Percentiles rank a stretch among this genome's conserved stretches.
Evolutionary conservation across 2,329 filamentous ascomycete genomes (phyloP).

Genomic region (Neodidymelliopsis sp.): DNA sequence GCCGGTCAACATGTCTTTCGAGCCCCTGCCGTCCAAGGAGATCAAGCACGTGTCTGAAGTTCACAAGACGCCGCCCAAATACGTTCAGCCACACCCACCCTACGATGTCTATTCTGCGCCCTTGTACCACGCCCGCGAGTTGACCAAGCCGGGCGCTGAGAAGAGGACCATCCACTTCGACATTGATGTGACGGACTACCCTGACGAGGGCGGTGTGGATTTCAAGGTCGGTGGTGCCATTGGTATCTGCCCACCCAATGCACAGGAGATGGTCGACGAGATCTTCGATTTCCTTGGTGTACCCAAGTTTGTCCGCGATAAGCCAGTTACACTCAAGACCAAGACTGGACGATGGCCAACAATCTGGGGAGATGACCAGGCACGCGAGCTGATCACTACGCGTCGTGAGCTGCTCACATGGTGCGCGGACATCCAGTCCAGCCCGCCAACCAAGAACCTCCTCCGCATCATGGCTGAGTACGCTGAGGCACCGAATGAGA

Average conservation of each 20-base stretch:
- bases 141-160: conserved; percentile 88
- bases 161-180: conserved; percentile 99
- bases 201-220: conserved; percentile 81
- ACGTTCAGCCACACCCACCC: conserved; percentile 93
- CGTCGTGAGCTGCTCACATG: conserved; percentile 91
- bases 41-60: conserved; percentile 53
- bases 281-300: conserved; percentile 83
- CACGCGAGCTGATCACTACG: conserved; percentile 87
- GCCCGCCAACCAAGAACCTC: conserved; percentile 86
- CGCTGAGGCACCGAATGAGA: conserved; percentile 79
- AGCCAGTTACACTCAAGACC: conserved; percentile 80
- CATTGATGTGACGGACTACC: conserved; percentile 94
- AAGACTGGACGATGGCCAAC: conserved; percentile 90
- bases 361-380: conserved; percentile 91
- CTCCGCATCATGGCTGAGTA: conserved; percentile 87
- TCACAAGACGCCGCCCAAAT: conserved; percentile 76
- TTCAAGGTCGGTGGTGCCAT: conserved; percentile 98
- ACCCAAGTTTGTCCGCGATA: conserved; percentile 83
- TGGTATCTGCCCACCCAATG: conserved; percentile 90
- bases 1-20: conserved; percentile 75
- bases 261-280: conserved; percentile 77
- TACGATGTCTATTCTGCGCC: conserved; percentile 92
- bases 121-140: conserved; percentile 81
- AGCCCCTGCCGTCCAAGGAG: conserved; percentile 60
- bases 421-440: conserved; percentile 93